Evolutionary conservation across 805 yeast species (phyloP), one percentile per base, ranked within the genome.

Genomic region (Scheffersomyces amazonensis): DNA sequence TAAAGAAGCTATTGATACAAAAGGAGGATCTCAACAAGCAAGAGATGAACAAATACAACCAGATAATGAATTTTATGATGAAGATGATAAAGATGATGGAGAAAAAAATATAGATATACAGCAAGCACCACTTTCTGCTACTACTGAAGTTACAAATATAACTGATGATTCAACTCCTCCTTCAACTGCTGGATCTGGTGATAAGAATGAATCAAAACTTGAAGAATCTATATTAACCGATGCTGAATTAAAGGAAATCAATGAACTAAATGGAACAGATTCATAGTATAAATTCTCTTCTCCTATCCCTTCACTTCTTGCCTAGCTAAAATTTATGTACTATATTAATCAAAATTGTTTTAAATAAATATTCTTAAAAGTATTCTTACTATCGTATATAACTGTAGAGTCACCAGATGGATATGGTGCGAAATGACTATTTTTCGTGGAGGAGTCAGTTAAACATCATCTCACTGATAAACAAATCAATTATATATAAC

Each of bases 21-120:
- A 86, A 57, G 97, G 97, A 28, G 98, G 98, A 2, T 85, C 95
- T 0, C 84, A 83, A 54, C 78, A 76, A 55, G 91, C 91, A 12
- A 75, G 93, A 41, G 98, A 91, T 58, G 80, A 77, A 49, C 71
- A 66, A 21, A 70, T 87, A 35, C 84, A 79, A 47, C 81, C 82
- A 2, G 84, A 75, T 34, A 83, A 81, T 52, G 98, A 91, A 62
- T 86, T 80, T 54, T 89, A 81, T 54, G 87, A 82, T 38, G 77
- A 73, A 41, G 83, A 78, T 31, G 80, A 75, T 45, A 69, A 68
- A 44, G 75, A 67, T 36, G 45, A 43, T 31, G 71, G 62, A 10
- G 71, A 67, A 29, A 52, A 48, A 34, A 56, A 64, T 42, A 52
- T 63, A 20, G 50, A 30, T 20, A 34, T 24, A 5, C 28, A 24